phyloP scores from a whole-genome alignment of 768 basidiomycete species.

The Suillus bovinus region DNA sequence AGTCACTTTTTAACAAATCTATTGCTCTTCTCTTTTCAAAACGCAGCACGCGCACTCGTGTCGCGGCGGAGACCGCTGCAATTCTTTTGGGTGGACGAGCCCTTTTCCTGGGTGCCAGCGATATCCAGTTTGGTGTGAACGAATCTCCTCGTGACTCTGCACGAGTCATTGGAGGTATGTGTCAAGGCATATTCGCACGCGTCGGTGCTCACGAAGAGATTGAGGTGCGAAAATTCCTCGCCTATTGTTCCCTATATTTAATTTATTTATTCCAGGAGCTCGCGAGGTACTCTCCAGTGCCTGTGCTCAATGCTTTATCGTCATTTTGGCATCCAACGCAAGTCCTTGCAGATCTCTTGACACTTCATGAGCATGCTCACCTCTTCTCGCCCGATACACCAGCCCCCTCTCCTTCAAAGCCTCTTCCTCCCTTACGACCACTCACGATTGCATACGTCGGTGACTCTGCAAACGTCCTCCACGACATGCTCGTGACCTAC shows the following conservation, averaged over 20 bases:
- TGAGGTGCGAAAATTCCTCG: slow-evolving; percentile 56
- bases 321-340: slow-evolving; percentile 97
- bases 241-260: slow-evolving; percentile 1
- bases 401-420: slow-evolving; percentile 20
- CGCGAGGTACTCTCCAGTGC: slow-evolving; percentile 86
- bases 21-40: slow-evolving; percentile 92
- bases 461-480: slow-evolving; percentile 91
- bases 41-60: slow-evolving; percentile 87
- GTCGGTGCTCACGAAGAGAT: slow-evolving; percentile 93
- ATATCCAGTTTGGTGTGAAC: slow-evolving; percentile 96
- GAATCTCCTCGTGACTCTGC: slow-evolving; percentile 85
- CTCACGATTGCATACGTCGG: slow-evolving; percentile 93
- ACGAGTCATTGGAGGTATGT: slow-evolving; percentile 91
- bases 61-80: slow-evolving; percentile 84
- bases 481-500: slow-evolving; percentile 96
- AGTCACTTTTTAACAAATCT: slow-evolving; percentile 78
- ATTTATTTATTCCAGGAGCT: slow-evolving; percentile 62
- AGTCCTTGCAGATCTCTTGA: slow-evolving; percentile 89
- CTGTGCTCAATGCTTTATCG: slow-evolving; percentile 95
- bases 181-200: slow-evolving; percentile 94
- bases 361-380: slow-evolving; percentile 75
- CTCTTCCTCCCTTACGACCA: slow-evolving; percentile 61
- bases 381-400: slow-evolving; percentile 43
- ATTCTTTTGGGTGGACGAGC: slow-evolving; percentile 82
- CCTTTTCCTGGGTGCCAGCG: slow-evolving; percentile 84